Evolutionary conservation across 768 basidiomycete genomes (phyloP).

Genomic region (Tylopilus rubrobrunneus): DNA sequence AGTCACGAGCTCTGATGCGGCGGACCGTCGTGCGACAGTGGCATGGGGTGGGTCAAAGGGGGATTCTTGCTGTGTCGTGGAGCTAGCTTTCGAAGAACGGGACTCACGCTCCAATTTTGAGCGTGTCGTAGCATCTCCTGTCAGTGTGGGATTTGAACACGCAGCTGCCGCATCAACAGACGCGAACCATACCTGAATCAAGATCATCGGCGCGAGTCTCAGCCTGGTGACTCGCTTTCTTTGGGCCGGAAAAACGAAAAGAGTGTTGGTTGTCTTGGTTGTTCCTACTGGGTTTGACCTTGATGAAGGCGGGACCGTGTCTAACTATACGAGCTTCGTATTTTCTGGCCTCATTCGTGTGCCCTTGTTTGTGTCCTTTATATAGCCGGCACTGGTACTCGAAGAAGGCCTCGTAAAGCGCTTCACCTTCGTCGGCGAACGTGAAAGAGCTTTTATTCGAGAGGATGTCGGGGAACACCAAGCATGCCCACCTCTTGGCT

Average conservation of each 20-base stretch:
- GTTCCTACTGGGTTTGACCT: neutral
- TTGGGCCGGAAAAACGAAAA: neutral
- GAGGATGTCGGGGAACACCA: conserved; percentile 2
- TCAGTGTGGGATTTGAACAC: neutral
- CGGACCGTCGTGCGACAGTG: neutral
- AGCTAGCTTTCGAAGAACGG: neutral
- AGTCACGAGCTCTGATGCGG: neutral
- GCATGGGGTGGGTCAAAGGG: neutral
- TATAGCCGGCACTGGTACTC: conserved; percentile 13
- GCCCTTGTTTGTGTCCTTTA: neutral
- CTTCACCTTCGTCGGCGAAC: conserved; percentile 3
- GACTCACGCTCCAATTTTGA: neutral
- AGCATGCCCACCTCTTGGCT: conserved; percentile 12
- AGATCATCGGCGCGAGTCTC: neutral
- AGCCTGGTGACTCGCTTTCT: neutral
- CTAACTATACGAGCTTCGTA: neutral
- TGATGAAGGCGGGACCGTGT: conserved; percentile 10
- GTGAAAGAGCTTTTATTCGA: neutral
- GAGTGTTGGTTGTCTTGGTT: neutral
- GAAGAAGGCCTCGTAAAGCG: conserved; percentile 21
- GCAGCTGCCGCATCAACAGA: neutral
- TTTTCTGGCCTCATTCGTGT: neutral
- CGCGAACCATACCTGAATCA: conserved; percentile 9
- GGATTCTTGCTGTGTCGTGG: neutral
- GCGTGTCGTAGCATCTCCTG: neutral